Evolutionary conservation across 83 land plant genomes (phyloP).

Genomic region (Larix sibirica): DNA sequence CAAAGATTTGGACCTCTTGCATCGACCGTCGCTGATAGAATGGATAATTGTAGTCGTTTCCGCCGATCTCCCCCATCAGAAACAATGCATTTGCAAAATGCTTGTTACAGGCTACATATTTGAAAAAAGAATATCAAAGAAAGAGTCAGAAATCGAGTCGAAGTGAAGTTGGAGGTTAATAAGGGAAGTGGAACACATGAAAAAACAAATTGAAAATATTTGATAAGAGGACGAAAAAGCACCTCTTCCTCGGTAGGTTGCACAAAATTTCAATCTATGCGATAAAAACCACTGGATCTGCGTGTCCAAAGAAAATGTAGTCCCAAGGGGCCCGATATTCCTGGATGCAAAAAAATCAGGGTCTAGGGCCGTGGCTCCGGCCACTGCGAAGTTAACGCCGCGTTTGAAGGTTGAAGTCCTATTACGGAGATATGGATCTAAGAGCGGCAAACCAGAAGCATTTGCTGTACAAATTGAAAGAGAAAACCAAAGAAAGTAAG

Average conservation of each 20-base stretch:
- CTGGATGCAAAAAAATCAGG: not conserved
- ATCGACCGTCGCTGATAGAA: slow-evolving; percentile 18
- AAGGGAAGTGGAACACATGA: too few species aligned
- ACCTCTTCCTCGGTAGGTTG: not conserved
- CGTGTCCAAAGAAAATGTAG: not conserved
- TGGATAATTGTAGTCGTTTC: slow-evolving; percentile 43
- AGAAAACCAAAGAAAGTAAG: too few species aligned
- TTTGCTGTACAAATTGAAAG: not conserved
- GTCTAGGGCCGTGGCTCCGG: not conserved
- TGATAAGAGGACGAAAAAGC: not conserved
- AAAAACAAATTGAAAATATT: too few species aligned
- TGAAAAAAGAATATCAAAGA: too few species aligned
- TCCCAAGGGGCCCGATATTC: not conserved
- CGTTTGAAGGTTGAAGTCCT: not conserved
- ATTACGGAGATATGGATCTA: not conserved
- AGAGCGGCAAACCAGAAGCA: not conserved
- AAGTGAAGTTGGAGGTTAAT: too few species aligned
- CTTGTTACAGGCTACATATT: slow-evolving; percentile 19
- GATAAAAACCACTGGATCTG: slow-evolving; percentile 4
- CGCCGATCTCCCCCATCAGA: slow-evolving; percentile 53
- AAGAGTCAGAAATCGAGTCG: too few species aligned
- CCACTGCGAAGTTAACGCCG: slow-evolving; percentile 7
- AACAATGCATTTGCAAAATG: slow-evolving; percentile 22
- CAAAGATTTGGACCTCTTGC: slow-evolving; percentile 9
- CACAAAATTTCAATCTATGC: not conserved